Percentiles rank a stretch among this genome's conserved stretches.
These are phyloP conservation scores for Phytophthora hibernalis DNA, from an alignment of 352 stramenopile genomes.

Conservation along the genomic window DNA sequence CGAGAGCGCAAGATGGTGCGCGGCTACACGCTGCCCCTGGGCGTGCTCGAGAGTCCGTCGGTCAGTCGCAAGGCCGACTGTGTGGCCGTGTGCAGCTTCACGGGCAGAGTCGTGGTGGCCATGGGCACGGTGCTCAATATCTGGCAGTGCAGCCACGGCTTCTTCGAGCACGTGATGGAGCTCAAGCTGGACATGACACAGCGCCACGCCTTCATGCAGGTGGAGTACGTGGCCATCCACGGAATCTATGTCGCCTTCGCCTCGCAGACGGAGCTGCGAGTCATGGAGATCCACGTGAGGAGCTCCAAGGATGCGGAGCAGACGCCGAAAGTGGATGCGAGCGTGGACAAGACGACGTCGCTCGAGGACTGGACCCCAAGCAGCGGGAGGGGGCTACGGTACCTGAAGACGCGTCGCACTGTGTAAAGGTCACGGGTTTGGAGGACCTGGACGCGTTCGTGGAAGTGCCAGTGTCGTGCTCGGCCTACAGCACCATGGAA, in stretches of 20 bases:
- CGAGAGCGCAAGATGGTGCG: slow-evolving; percentile 80
- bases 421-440: slow-evolving; percentile 45
- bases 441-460: slow-evolving; percentile 60
- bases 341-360: slow-evolving; percentile 20
- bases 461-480: slow-evolving; percentile 61
- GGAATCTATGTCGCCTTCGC: slow-evolving; percentile 79
- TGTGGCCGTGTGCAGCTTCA: slow-evolving; percentile 86
- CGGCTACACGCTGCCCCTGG: slow-evolving; percentile 84
- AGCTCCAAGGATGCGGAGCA: slow-evolving; percentile 48
- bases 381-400: slow-evolving; percentile 22
- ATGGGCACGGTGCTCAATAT: slow-evolving; percentile 85
- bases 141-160: slow-evolving; percentile 85
- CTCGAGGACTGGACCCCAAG: slow-evolving; percentile 13
- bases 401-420: slow-evolving; percentile 54
- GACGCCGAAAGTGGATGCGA: slow-evolving; percentile 17
- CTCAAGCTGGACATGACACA: slow-evolving; percentile 84
- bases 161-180: slow-evolving; percentile 92
- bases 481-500: slow-evolving; percentile 61
- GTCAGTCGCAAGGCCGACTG: slow-evolving; percentile 67
- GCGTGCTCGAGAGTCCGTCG: slow-evolving; percentile 65
- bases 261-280: slow-evolving; percentile 78
- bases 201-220: slow-evolving; percentile 68
- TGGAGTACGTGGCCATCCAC: slow-evolving; percentile 86
- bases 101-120: slow-evolving; percentile 75
- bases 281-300: slow-evolving; percentile 84